Conservation (phyloP, 352 stramenopile genomes). For the Globisporangium viniferum region DNA sequence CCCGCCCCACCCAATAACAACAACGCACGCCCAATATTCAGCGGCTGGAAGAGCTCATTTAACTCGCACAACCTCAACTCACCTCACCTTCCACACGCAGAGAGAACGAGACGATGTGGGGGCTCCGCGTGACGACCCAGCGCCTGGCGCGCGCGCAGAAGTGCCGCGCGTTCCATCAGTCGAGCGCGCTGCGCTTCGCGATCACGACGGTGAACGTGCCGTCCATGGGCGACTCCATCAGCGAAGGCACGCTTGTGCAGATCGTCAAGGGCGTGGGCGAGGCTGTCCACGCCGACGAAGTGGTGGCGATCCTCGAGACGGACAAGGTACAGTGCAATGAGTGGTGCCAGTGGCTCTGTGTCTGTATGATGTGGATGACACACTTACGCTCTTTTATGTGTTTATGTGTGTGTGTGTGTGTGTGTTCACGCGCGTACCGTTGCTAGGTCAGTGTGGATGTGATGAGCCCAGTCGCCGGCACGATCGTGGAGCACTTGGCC, state of each 20-base stretch:
- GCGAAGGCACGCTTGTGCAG: constrained; percentile 96
- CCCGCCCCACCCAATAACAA: background rate
- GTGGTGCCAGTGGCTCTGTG: background rate
- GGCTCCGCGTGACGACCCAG: constrained; percentile 20
- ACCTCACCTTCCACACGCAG: background rate
- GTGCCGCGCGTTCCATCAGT: constrained; percentile 47
- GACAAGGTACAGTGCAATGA: constrained; percentile 95
- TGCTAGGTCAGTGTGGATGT: constrained; percentile 87
- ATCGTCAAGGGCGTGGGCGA: constrained; percentile 93
- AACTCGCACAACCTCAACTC: constrained; percentile 6
- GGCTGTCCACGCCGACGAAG: constrained; percentile 93
- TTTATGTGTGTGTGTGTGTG: background rate
- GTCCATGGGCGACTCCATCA: constrained; percentile 96
- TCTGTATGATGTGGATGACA: background rate
- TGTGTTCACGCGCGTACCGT: background rate
- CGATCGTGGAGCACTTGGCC: constrained; percentile 92
- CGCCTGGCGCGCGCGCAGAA: constrained; percentile 5
- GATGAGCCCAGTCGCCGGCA: constrained; percentile 87
- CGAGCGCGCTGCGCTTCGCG: constrained; percentile 28
- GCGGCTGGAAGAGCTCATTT: constrained; percentile 12
- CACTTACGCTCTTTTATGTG: background rate
- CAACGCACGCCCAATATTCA: background rate
- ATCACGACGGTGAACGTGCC: constrained; percentile 82
- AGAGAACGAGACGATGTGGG: constrained; percentile 7
- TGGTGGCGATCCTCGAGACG: constrained; percentile 98